Conservation (phyloP, 2,329 filamentous ascomycete genomes). For the Sarocladium kiliense region DNA sequence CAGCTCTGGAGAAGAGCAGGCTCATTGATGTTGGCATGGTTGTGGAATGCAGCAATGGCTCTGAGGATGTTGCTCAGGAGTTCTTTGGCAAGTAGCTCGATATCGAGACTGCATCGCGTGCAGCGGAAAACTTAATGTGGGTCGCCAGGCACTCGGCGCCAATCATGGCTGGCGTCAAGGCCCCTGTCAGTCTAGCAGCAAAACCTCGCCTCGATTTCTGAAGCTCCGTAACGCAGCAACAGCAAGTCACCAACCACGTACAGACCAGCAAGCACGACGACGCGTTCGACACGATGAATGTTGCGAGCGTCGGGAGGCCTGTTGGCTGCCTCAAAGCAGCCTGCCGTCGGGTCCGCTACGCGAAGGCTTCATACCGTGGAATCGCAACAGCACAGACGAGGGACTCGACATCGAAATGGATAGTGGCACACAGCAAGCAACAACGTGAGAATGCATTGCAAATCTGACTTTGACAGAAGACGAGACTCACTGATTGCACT, state of each 20-base stretch:
- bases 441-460: slow-evolving; percentile 1
- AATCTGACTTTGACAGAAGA: slow-evolving; percentile 1
- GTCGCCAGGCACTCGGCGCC: not conserved
- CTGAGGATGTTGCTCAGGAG: not conserved
- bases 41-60: not conserved
- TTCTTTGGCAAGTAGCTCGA: not conserved
- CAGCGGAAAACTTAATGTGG: not conserved
- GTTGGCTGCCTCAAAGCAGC: slow-evolving; percentile 65
- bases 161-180: not conserved
- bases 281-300: slow-evolving; percentile 46
- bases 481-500: slow-evolving; percentile 12
- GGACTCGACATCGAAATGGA: not conserved
- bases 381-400: slow-evolving; percentile 34
- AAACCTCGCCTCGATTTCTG: slow-evolving; percentile 8
- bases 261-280: slow-evolving; percentile 16
- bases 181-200: slow-evolving; percentile 1
- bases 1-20: not conserved
- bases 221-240: not conserved
- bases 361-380: slow-evolving; percentile 37
- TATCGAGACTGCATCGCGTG: not conserved
- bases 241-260: slow-evolving; percentile 12
- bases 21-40: not conserved
- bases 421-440: not conserved
- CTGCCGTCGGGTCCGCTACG: slow-evolving; percentile 53
- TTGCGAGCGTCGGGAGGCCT: slow-evolving; percentile 57